Percentiles rank a stretch among this genome's conserved stretches.
Evolutionary conservation across 768 basidiomycete genomes (phyloP).

Genomic region (Dictyophora rubrovolvata): DNA sequence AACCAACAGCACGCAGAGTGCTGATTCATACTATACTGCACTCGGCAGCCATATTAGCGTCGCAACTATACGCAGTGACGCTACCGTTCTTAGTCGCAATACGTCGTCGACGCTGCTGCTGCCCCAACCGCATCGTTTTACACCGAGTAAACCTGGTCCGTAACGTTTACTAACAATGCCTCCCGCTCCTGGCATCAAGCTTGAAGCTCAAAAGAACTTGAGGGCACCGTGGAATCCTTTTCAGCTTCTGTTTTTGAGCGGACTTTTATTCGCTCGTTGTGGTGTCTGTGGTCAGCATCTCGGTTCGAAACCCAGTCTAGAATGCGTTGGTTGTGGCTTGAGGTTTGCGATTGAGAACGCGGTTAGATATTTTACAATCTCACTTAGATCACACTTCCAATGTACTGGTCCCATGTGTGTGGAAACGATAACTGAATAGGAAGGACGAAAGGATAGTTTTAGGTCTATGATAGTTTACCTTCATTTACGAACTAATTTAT

Average conservation of each 20-base stretch:
- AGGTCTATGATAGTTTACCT: too few relatives aligned
- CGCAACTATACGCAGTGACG: constrained; percentile 22
- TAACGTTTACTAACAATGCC: constrained; percentile 30
- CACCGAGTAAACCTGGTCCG: constrained; percentile 69
- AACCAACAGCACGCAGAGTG: constrained; percentile 11
- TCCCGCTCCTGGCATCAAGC: background rate
- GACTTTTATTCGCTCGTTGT: constrained; percentile 63
- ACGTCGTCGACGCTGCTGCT: constrained; percentile 19
- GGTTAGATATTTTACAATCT: constrained; percentile 8
- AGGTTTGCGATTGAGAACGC: constrained; percentile 31
- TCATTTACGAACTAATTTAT: too few relatives aligned
- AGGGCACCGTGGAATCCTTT: constrained; percentile 54
- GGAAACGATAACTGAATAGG: constrained; percentile 22
- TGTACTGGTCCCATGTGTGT: constrained; percentile 81
- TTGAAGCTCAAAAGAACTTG: background rate
- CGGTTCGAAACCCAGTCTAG: constrained; percentile 76
- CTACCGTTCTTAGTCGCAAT: background rate
- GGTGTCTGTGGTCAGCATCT: constrained; percentile 74
- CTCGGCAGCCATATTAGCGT: constrained; percentile 40
- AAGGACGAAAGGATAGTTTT: too few relatives aligned
- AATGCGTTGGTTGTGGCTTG: constrained; percentile 84
- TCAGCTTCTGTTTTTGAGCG: constrained; percentile 69
- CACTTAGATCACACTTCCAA: constrained; percentile 66
- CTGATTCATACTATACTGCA: constrained; percentile 21
- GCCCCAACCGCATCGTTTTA: constrained; percentile 73